Evolutionary conservation across 1,139 yeast species (phyloP).

Genomic region (Candida sp.): DNA sequence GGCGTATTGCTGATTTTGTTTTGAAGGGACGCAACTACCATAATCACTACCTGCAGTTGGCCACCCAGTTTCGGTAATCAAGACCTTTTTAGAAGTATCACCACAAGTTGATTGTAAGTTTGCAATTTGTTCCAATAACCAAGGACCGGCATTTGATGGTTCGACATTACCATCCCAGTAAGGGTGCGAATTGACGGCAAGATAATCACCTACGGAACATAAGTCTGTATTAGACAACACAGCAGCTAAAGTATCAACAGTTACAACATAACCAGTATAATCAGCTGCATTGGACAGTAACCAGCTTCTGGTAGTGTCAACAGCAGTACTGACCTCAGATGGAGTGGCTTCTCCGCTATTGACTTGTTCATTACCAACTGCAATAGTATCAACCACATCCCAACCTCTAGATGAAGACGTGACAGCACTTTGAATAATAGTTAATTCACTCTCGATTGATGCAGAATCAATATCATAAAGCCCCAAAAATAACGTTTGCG

Average conservation of each 20-base stretch:
- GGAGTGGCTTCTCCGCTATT: slow-evolving; percentile 64
- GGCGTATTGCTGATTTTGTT: slow-evolving; percentile 59
- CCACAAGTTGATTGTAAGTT: slow-evolving; percentile 67
- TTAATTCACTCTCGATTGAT: slow-evolving; percentile 47
- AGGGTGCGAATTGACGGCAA: slow-evolving; percentile 81
- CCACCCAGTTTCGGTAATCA: slow-evolving; percentile 82
- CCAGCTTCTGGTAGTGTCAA: slow-evolving; percentile 57
- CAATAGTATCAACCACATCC: slow-evolving; percentile 69
- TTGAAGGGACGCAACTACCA: slow-evolving; percentile 69
- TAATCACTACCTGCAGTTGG: slow-evolving; percentile 66
- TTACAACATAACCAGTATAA: slow-evolving; percentile 68
- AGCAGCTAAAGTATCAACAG: slow-evolving; percentile 80
- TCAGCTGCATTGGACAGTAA: slow-evolving; percentile 51
- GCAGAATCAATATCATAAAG: slow-evolving; percentile 54
- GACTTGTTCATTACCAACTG: slow-evolving; percentile 81
- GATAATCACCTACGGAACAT: slow-evolving; percentile 70
- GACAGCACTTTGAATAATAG: slow-evolving; percentile 53
- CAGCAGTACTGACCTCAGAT: slow-evolving; percentile 51
- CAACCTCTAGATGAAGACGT: slow-evolving; percentile 56
- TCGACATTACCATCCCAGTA: slow-evolving; percentile 70
- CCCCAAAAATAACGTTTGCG: slow-evolving; percentile 74
- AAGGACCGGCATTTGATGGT: slow-evolving; percentile 66
- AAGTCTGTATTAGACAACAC: slow-evolving; percentile 67
- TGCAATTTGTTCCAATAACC: slow-evolving; percentile 66
- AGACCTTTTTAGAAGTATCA: slow-evolving; percentile 50